Base-by-base conservation (phyloP, 108 stramenopile species). In the Fragilariopsis cylindrus region DNA sequence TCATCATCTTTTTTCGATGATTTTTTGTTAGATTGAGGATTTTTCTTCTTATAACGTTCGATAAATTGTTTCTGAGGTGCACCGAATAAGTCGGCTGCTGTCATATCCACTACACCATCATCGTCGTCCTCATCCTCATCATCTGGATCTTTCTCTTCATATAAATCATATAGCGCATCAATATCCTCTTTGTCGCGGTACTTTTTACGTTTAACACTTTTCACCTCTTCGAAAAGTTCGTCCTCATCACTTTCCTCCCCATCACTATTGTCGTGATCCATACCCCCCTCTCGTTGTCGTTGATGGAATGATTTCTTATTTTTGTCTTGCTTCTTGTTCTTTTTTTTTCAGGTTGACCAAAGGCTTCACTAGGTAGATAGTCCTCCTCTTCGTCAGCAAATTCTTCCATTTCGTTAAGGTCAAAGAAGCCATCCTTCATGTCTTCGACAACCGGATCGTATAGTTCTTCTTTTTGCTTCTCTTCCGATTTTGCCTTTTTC, bases 361-460 rank as follows among this genome's bases (percentile, higher is more conserved):
- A 88, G n/a, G 85, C 85, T 52, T 87, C 85, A 30, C 87, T 86
- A 2, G 90, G 89, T 2, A 92, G 76, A 68, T 82, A 85, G 42
- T 91, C 92, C 76, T 96, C 94, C 78, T 93, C 94, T 76, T 98
- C 96, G 65, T 98, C 97, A 5, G 96, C 96, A 73, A 92, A 97
- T 16, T 80, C 88, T 73, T 98, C 97, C 97, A 98, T 98, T 74
- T 98, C 97, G 77, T 92, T 85, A 44, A 93, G 56, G 68, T 97
- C 96, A 71, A 98, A 98, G 84, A 98, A 98, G 16, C 93, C 96
- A 82, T 96, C 94, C 42, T 83, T 89, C 75, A 96, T 74, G 48
- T 92, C 82, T 43, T 93, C 92, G 15, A 84, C 82, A 21, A 87
- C 82, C 2, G 90, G 90, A 78, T 93, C 94, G 16, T 73, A 82